Conservation (phyloP, 768 basidiomycete genomes). For the Podaxis pistillaris region DNA sequence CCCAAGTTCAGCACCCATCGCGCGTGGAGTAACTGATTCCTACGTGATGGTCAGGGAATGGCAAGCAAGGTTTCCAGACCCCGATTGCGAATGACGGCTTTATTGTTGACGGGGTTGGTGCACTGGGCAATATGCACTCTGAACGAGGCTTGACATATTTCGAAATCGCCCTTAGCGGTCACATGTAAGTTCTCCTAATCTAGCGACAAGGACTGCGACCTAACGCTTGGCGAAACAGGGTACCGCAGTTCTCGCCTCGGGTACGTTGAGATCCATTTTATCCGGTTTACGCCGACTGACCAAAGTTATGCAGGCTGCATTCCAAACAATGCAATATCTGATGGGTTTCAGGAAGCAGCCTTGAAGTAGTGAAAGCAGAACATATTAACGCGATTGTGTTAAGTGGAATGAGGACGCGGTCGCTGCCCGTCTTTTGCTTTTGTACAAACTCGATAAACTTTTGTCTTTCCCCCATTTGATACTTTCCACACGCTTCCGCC, state of each 20-base stretch:
- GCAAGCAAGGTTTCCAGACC: constrained; percentile 70
- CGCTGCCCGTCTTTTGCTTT: too few relatives aligned
- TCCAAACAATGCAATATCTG: constrained; percentile 67
- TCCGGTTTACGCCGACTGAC: neutral
- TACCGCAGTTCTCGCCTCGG: constrained; percentile 64
- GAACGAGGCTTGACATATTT: constrained; percentile 69
- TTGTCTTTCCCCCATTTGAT: too few relatives aligned
- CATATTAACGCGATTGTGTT: neutral
- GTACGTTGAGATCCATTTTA: constrained; percentile 32
- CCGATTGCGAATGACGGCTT: constrained; percentile 67
- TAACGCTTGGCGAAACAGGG: constrained; percentile 33
- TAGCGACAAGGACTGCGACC: neutral
- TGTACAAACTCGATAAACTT: too few relatives aligned
- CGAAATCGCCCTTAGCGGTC: constrained; percentile 68
- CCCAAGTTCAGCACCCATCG: constrained; percentile 9
- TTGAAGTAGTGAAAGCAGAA: constrained; percentile 20
- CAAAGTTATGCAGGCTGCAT: constrained; percentile 46
- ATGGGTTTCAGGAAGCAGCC: constrained; percentile 60
- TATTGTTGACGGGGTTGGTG: constrained; percentile 68
- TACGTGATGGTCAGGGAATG: constrained; percentile 31
- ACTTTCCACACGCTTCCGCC: too few relatives aligned
- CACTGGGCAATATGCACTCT: constrained; percentile 60
- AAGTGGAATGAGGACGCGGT: neutral
- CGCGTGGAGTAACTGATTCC: neutral
- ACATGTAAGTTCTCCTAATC: constrained; percentile 48